Conservation (phyloP, 345 rosid species). For the Populus nigra region DNA sequence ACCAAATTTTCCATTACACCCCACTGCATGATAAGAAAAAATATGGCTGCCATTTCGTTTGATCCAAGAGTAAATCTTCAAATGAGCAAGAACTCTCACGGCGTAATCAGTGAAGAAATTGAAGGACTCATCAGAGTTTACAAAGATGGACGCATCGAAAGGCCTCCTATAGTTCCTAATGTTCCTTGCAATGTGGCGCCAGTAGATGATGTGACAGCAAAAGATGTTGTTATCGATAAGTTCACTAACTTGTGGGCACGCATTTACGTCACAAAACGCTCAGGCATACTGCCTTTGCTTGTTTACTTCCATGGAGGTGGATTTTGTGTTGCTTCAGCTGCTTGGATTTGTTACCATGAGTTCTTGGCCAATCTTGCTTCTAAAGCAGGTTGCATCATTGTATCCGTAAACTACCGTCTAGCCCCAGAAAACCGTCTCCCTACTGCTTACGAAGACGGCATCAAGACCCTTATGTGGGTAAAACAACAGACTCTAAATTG, state of each 20-base stretch:
- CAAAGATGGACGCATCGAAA: conserved; percentile 26
- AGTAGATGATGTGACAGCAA: conserved; percentile 12
- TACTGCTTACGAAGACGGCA: conserved; percentile 28
- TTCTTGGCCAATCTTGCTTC: conserved; percentile 26
- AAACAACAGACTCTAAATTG: conserved; percentile 10
- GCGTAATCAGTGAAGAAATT: conserved; percentile 21
- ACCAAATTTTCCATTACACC: background rate
- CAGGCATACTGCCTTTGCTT: conserved; percentile 19
- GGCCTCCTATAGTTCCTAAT: conserved; percentile 22
- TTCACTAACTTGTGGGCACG: conserved; percentile 26
- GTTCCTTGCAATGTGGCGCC: conserved; percentile 8
- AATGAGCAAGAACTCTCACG: conserved; percentile 7
- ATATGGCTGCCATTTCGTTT: conserved; percentile 17
- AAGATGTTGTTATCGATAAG: conserved; percentile 15
- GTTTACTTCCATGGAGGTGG: conserved; percentile 38
- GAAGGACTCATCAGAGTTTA: conserved; percentile 30
- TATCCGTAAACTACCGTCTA: conserved; percentile 23
- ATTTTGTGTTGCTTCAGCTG: conserved; percentile 31
- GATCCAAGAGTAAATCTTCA: conserved; percentile 20
- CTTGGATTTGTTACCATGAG: conserved; percentile 26
- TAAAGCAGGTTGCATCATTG: conserved; percentile 14
- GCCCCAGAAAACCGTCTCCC: conserved; percentile 33
- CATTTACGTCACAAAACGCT: conserved; percentile 9
- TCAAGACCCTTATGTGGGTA: conserved; percentile 20
- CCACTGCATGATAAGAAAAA: background rate